A percentile compares a stretch with the other conserved stretches of the same genome.
Evolutionary conservation across 139 green algal species (phyloP).

Genomic region (Protoeuglena noctilucae): DNA sequence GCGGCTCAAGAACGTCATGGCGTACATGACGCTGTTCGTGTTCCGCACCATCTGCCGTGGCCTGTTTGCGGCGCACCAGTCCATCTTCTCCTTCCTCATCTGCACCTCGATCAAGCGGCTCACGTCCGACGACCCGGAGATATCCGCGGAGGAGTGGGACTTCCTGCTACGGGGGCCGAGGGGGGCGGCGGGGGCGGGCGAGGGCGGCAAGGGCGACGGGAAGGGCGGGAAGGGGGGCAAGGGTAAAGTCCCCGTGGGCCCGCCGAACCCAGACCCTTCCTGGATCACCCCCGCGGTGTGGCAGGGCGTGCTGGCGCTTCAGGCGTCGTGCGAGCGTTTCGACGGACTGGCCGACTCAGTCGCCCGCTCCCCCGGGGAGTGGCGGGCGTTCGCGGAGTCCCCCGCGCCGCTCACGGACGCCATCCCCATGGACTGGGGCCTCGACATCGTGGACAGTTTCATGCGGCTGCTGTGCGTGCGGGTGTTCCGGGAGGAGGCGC

Average conservation of each 20-base stretch:
- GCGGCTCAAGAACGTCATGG: constrained; percentile 38
- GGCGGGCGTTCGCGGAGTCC: constrained; percentile 4
- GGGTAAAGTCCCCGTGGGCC: no score
- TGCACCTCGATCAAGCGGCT: constrained; percentile 22
- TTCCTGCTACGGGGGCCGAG: constrained; percentile 45
- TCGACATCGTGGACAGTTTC: neutral
- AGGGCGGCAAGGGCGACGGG: neutral
- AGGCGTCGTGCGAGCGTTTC: constrained; percentile 9
- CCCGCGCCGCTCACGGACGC: constrained; percentile 4
- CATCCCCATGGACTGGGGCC: neutral
- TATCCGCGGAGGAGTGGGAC: constrained; percentile 48
- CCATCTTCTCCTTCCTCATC: constrained; percentile 59
- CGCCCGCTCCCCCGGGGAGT: neutral
- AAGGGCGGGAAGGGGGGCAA: neutral
- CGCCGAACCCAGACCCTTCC: constrained; percentile 11
- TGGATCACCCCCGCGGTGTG: constrained; percentile 27
- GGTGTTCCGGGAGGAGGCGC: constrained; percentile 52
- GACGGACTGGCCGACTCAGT: constrained; percentile 7
- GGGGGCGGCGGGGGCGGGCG: neutral
- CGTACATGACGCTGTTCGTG: constrained; percentile 53
- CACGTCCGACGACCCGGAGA: constrained; percentile 26
- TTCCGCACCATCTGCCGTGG: constrained; percentile 61
- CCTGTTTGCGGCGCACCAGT: constrained; percentile 62
- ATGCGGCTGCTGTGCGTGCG: constrained; percentile 42
- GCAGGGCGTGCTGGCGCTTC: constrained; percentile 16